Evolutionary conservation across 2,329 filamentous ascomycete genomes (phyloP).

Genomic region (Penicillium sp.): DNA sequence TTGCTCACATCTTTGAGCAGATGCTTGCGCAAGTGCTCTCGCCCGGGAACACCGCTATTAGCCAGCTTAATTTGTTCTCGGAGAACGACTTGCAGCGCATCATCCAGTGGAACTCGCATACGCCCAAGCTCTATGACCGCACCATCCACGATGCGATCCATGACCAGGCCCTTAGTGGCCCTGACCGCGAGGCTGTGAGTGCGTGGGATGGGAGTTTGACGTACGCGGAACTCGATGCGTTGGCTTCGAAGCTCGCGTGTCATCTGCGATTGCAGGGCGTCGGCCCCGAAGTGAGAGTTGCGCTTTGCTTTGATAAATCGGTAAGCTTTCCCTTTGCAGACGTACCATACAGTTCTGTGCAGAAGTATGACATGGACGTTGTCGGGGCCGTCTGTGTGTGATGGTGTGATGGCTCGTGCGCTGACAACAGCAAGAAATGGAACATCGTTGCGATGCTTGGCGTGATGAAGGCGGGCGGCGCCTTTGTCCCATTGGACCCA

Average conservation of each 20-base stretch:
- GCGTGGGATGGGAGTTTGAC: conserved; percentile 45
- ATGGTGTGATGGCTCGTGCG: conserved; percentile 12
- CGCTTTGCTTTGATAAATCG: conserved; percentile 47
- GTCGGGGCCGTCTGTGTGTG: not conserved
- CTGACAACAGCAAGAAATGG: conserved; percentile 38
- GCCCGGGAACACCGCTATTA: conserved; percentile 45
- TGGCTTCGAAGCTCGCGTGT: conserved; percentile 41
- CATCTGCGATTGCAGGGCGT: conserved; percentile 44
- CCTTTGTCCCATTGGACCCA: conserved; percentile 46
- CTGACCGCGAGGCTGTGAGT: conserved; percentile 37
- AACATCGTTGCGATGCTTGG: conserved; percentile 44
- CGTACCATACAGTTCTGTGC: not conserved
- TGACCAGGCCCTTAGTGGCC: conserved; percentile 39
- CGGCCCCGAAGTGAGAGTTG: conserved; percentile 39
- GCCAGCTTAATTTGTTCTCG: conserved; percentile 56
- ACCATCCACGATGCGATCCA: conserved; percentile 42
- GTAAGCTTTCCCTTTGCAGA: conserved; percentile 24
- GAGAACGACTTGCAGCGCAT: conserved; percentile 59
- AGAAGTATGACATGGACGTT: not conserved
- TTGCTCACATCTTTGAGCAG: conserved; percentile 57
- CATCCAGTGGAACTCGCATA: conserved; percentile 54
- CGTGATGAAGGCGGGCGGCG: conserved; percentile 46
- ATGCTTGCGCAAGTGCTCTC: conserved; percentile 53
- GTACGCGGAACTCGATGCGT: conserved; percentile 38
- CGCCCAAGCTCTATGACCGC: conserved; percentile 40